Evolutionary conservation across 371 early-diverging fungal species (phyloP).

Genomic region (Apophysomyces elegans): DNA sequence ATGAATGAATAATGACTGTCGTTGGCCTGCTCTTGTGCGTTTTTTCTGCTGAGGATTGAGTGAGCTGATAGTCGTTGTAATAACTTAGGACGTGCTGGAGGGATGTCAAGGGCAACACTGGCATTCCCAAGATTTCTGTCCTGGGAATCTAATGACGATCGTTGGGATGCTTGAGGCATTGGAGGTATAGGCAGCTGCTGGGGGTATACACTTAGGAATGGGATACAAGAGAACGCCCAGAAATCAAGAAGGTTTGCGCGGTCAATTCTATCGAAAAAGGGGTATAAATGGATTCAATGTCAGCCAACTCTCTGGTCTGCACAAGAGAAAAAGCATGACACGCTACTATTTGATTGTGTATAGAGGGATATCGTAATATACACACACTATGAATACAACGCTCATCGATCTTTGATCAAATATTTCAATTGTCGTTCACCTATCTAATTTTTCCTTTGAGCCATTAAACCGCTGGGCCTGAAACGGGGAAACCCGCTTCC

Average conservation of each 20-base stretch:
- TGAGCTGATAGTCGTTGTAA: conserved; percentile 6
- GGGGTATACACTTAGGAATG: neutral
- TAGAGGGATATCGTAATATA: neutral
- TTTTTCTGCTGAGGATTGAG: neutral
- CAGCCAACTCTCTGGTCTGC: neutral
- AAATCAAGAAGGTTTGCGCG: neutral
- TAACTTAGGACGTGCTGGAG: neutral
- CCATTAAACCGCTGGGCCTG: no score
- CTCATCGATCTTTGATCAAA: no score
- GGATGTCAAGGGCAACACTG: neutral
- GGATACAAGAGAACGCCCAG: neutral
- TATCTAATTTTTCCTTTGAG: no score
- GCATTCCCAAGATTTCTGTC: neutral
- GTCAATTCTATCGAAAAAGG: neutral
- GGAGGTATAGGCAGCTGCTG: neutral
- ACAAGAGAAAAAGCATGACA: neutral
- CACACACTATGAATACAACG: no score
- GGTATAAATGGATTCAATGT: neutral
- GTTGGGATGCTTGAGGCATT: neutral
- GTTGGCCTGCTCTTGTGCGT: neutral
- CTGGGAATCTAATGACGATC: neutral
- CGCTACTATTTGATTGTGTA: neutral
- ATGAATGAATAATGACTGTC: neutral
- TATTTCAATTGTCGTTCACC: no score
- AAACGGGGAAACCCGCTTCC: no score